A percentile compares a stretch with the other conserved stretches of the same genome.
Conservation (phyloP, 2,329 filamentous ascomycete species). For the Scytalidium lignicola region DNA sequence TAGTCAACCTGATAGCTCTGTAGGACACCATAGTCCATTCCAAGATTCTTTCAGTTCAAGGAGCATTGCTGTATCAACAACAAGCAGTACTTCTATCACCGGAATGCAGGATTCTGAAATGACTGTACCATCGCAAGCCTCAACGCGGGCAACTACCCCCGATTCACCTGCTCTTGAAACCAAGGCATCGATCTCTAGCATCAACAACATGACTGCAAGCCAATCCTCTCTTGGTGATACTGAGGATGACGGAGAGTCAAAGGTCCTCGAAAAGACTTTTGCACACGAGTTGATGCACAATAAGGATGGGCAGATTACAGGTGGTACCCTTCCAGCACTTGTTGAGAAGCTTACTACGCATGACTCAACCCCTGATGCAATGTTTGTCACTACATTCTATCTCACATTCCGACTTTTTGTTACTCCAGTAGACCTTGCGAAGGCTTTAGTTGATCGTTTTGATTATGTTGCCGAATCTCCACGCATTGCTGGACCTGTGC, state of each 20-base stretch:
- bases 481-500: conserved; percentile 71
- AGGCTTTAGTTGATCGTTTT: conserved; percentile 83
- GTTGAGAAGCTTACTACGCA: conserved; percentile 94
- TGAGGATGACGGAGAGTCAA: conserved; percentile 71
- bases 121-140: conserved; percentile 74
- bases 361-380: conserved; percentile 84
- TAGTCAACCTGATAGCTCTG: conserved; percentile 39
- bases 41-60: conserved; percentile 54
- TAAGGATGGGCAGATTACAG: conserved; percentile 91
- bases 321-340: conserved; percentile 81
- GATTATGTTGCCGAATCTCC: conserved; percentile 81
- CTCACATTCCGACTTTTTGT: conserved; percentile 94
- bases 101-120: conserved; percentile 70
- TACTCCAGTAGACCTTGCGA: conserved; percentile 70
- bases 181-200: conserved; percentile 61
- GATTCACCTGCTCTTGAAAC: conserved; percentile 44
- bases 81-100: conserved; percentile 72
- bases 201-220: conserved; percentile 59
- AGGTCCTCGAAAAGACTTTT: conserved; percentile 85
- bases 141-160: conserved; percentile 83
- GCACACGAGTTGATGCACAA: conserved; percentile 89
- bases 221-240: conserved; percentile 65
- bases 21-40: conserved; percentile 44
- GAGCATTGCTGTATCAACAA: conserved; percentile 71
- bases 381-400: conserved; percentile 93